A percentile compares a stretch with the other conserved stretches of the same genome.
Conservation (phyloP, 371 early-diverging fungal genomes). For the Mortierella sp. region DNA sequence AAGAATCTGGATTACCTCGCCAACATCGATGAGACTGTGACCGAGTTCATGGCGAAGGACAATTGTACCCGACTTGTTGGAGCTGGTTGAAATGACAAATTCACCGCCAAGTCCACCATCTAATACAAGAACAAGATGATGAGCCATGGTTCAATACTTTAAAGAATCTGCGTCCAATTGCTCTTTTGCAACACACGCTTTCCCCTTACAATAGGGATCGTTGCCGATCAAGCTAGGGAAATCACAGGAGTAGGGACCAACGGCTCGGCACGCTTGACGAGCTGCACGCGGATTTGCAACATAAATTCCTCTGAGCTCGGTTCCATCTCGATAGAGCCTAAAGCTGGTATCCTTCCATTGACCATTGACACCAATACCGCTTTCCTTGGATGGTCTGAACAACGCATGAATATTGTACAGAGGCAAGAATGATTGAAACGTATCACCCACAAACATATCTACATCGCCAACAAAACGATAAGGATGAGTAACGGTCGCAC, state of each 20-base stretch:
- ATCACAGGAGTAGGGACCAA: slow-evolving; percentile 64
- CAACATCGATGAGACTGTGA: slow-evolving; percentile 65
- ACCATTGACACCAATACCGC: slow-evolving; percentile 65
- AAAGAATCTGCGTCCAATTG: background rate
- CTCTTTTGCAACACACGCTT: background rate
- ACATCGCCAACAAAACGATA: background rate
- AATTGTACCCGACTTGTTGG: slow-evolving; percentile 62
- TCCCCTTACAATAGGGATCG: slow-evolving; percentile 57
- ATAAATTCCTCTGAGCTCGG: slow-evolving; percentile 69
- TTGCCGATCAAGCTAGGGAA: slow-evolving; percentile 70
- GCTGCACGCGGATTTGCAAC: slow-evolving; percentile 57
- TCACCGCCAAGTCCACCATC: slow-evolving; percentile 74
- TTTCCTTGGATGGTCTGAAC: slow-evolving; percentile 57
- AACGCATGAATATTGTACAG: slow-evolving; percentile 70
- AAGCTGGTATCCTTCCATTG: slow-evolving; percentile 64
- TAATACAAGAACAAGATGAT: background rate
- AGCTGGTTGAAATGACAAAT: slow-evolving; percentile 68
- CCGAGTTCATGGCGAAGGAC: slow-evolving; percentile 72
- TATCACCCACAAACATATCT: slow-evolving; percentile 67
- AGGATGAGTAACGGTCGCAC: background rate
- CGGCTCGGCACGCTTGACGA: slow-evolving; percentile 57
- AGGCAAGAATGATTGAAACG: slow-evolving; percentile 62
- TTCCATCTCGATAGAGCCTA: slow-evolving; percentile 68
- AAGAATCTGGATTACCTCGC: slow-evolving; percentile 42
- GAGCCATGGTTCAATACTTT: background rate